Conservation (phyloP, 148 eudicot species). For the Fagopyrum tataricum region DNA sequence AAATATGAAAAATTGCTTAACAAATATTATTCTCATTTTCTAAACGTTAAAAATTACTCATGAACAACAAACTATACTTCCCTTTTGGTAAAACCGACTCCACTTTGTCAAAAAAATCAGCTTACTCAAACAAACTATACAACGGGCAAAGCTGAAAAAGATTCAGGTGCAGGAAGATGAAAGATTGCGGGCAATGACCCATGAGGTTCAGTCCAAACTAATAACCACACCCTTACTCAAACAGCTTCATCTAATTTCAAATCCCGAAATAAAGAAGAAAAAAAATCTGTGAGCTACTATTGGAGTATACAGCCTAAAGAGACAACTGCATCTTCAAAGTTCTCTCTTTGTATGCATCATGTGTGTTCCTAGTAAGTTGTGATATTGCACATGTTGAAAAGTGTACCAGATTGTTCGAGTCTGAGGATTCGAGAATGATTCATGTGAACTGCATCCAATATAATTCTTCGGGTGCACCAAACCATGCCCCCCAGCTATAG, state of each 20-base stretch:
- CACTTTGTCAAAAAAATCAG: neutral
- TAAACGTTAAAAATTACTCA: neutral
- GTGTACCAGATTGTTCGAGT: neutral
- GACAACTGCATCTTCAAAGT: neutral
- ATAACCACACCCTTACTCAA: too few relatives aligned
- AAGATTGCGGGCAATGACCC: too few relatives aligned
- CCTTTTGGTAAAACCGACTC: neutral
- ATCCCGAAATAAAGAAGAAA: too few relatives aligned
- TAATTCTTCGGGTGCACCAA: constrained; percentile 68
- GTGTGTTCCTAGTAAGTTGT: neutral
- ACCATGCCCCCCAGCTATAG: constrained; percentile 54
- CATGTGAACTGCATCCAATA: constrained; percentile 46
- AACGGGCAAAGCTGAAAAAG: neutral
- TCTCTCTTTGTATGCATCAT: neutral
- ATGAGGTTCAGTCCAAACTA: too few relatives aligned
- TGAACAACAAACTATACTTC: constrained; percentile 3
- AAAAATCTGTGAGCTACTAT: too few relatives aligned
- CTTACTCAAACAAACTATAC: neutral
- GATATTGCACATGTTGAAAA: neutral
- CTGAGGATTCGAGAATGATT: neutral
- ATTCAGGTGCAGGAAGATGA: neutral
- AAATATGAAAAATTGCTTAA: too few relatives aligned
- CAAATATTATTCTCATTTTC: neutral
- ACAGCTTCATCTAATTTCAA: neutral
- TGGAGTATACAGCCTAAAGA: too few relatives aligned